phyloP scores from a whole-genome alignment of 1,284 basidiomycete genomes.

The Pyrrhoderma lamaoense region DNA sequence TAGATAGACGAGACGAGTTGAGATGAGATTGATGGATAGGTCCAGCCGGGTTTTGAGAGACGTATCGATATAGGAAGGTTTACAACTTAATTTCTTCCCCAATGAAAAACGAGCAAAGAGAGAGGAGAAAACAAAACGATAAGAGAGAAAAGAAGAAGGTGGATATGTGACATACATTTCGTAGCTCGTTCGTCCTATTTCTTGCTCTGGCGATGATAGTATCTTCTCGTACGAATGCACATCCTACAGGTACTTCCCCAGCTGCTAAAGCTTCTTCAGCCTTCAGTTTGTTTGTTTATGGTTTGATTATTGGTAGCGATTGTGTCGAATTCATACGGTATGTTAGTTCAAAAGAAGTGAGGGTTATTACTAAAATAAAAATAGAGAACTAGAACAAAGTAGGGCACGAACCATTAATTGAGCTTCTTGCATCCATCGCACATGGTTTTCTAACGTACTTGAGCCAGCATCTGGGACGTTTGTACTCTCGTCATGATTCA shows the following conservation, averaged over 20 bases:
- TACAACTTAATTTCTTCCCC: conserved; percentile 1
- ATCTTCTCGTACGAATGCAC: conserved; percentile 83
- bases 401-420: conserved; percentile 10
- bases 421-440: conserved; percentile 16
- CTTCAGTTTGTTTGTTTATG: conserved; percentile 30
- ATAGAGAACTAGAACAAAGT: too few species aligned
- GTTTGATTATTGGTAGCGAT: neutral
- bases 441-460: too few species aligned
- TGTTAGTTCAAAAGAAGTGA: too few species aligned
- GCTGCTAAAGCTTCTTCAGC: conserved; percentile 81
- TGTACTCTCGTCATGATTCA: too few species aligned
- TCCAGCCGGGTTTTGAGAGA: too few species aligned
- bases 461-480: too few species aligned
- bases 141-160: conserved; percentile 2
- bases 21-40: too few species aligned
- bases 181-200: conserved; percentile 91
- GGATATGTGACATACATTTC: conserved; percentile 52
- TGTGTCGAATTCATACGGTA: neutral
- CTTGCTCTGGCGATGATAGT: conserved; percentile 78
- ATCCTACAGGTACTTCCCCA: conserved; percentile 94
- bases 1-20: too few species aligned
- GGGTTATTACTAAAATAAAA: too few species aligned
- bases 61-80: too few species aligned
- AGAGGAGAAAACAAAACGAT: neutral
- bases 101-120: conserved; percentile 9